Base-by-base conservation (phyloP, 805 yeast species). In the Ogataea angusta region DNA sequence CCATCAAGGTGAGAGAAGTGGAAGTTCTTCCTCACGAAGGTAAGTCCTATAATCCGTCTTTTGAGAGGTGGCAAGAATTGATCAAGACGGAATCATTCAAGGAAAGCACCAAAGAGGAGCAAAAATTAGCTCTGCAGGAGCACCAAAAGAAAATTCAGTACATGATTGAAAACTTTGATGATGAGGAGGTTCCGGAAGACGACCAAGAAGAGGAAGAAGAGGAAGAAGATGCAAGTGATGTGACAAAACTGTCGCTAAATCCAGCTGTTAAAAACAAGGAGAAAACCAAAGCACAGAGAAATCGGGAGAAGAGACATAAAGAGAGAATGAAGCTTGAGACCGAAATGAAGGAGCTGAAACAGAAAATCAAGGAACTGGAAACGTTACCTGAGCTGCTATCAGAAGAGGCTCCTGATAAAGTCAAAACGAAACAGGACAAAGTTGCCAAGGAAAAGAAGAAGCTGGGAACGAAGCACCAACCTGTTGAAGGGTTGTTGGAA, bases 41-140 rank as follows among this genome's bases (percentile, higher is more conserved):
- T 40, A 85, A 84, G 60, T 90, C 98, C 2, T 93, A 88, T 59
- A 93, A 93, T 59, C 99, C 99, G 18, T 74, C 91, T 10, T 69
- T 81, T 48, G 84, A 82, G 41, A 78, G 85, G 19, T 93, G 99
- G 99, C 78, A 79, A 52, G 64, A 62, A 14, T 71, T 90, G 51
- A 76, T 93, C 38, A 68, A 76, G 38, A 67, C 70, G 39, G 97
- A 89, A 63, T 82, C 72, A 52, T 71, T 60, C 38, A 68, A 70
- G 40, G 95, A 88, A 55, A 76, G 78, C 54, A 70, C 75, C 36
- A 75, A 71, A 41, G 96, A 87, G 53, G 77, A 78, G 44, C 73
- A 78, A 53, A 74, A 84, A 54, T 62, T 75, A 39, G 71, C 72
- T 39, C 68, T 85, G 42, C 78, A 75, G 53, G 85, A 77, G 42